Conservation (phyloP, 768 basidiomycete genomes). For the Rhizopogon sp. region DNA sequence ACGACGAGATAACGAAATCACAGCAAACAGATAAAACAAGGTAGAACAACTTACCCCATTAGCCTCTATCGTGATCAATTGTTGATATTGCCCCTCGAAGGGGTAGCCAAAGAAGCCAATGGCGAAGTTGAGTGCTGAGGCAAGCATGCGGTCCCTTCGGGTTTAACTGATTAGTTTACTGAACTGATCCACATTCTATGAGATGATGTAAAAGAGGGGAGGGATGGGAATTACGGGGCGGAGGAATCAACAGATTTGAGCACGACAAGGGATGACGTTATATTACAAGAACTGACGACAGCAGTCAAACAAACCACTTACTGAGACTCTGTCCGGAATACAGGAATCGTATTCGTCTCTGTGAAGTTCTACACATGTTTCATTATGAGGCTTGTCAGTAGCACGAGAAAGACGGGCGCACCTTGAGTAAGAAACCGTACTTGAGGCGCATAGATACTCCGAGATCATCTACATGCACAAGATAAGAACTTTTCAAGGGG, state of each 20-base stretch:
- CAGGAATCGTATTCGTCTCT: conserved; percentile 55
- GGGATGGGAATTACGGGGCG: not conserved
- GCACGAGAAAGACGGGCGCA: conserved; percentile 9
- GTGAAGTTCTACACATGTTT: conserved; percentile 49
- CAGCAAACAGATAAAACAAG: conserved; percentile 10
- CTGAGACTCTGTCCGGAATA: conserved; percentile 79
- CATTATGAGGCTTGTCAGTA: not conserved
- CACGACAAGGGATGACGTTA: not conserved
- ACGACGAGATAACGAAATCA: not conserved
- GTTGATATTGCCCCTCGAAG: conserved; percentile 66
- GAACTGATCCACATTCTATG: not conserved
- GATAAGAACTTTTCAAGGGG: not conserved
- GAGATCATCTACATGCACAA: conserved; percentile 43
- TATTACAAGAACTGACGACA: not conserved
- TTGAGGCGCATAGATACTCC: conserved; percentile 70
- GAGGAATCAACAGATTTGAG: not conserved
- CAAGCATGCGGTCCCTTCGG: conserved; percentile 65
- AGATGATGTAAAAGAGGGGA: not conserved
- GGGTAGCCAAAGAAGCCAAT: conserved; percentile 78
- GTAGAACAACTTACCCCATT: conserved; percentile 39
- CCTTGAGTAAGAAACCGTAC: conserved; percentile 74
- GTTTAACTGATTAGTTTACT: not conserved
- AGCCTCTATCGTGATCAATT: conserved; percentile 71
- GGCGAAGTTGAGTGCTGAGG: conserved; percentile 62
- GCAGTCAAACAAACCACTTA: conserved; percentile 21